Evolutionary conservation across 176 grass and related monocot genomes (phyloP).

Genomic region (Themeda triandra): DNA sequence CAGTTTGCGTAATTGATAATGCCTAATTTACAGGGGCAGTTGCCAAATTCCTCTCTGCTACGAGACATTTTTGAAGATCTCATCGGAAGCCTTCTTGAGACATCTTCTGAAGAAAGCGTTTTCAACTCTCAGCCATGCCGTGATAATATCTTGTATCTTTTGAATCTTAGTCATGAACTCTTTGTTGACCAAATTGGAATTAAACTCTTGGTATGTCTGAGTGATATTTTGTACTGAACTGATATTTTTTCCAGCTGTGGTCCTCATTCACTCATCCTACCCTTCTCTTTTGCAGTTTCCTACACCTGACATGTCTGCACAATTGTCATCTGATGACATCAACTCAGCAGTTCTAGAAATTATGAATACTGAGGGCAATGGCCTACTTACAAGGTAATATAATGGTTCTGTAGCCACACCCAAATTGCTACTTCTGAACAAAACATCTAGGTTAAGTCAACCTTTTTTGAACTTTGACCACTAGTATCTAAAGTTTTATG

Average conservation of each 20-base stretch:
- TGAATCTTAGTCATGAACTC: conserved; percentile 84
- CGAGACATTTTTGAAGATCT: conserved; percentile 91
- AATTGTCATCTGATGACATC: conserved; percentile 60
- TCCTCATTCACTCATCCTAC: conserved; percentile 4
- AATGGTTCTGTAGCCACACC: not conserved
- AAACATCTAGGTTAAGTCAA: not conserved
- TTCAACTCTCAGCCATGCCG: conserved; percentile 81
- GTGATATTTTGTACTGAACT: conserved; percentile 9
- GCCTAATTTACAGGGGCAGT: conserved; percentile 48
- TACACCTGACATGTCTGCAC: conserved; percentile 32
- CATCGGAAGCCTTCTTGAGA: conserved; percentile 67
- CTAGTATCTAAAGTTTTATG: not conserved
- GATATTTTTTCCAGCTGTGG: not conserved
- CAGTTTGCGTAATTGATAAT: conserved; percentile 12
- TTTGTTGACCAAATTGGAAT: conserved; percentile 68
- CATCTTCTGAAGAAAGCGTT: conserved; percentile 73
- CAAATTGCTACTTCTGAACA: not conserved
- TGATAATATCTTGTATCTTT: conserved; percentile 91
- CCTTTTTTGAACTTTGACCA: not conserved
- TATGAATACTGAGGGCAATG: conserved; percentile 47
- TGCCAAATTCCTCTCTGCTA: conserved; percentile 51
- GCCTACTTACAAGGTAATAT: conserved; percentile 68
- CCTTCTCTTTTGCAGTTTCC: conserved; percentile 54
- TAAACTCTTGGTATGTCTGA: conserved; percentile 71
- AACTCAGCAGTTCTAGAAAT: conserved; percentile 55